Percentiles rank a stretch among this genome's conserved stretches.
These are phyloP conservation scores for Oropetium thomaeum DNA, from an alignment of 176 grass and related monocot genomes.

Conservation along the genomic window DNA sequence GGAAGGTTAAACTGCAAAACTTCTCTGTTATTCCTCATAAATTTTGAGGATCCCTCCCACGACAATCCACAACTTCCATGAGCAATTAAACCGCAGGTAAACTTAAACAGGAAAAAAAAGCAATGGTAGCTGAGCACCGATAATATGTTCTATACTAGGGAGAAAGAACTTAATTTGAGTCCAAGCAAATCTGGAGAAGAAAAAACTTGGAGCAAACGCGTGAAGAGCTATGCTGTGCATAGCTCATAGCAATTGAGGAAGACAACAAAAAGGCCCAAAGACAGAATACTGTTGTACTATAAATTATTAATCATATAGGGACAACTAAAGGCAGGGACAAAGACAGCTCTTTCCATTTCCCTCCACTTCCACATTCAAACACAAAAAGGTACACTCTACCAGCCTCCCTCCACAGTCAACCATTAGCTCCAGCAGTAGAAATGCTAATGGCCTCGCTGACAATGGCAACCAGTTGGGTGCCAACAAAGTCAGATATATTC, in stretches of 20 bases:
- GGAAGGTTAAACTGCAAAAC: too few relatives aligned
- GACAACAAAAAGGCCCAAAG: not conserved
- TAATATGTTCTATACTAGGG: not conserved
- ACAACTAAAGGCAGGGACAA: conserved; percentile 14
- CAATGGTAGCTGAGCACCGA: not conserved
- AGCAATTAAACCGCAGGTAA: not conserved
- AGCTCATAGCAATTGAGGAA: not conserved
- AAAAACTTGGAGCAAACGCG: not conserved
- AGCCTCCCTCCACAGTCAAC: not conserved
- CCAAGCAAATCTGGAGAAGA: not conserved
- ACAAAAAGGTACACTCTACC: conserved; percentile 20
- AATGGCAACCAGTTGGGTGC: not conserved
- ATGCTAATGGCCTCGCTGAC: not conserved
- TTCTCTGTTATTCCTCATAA: too few relatives aligned
- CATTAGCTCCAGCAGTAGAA: not conserved
- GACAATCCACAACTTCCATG: not conserved
- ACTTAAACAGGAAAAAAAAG: not conserved
- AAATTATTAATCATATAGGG: not conserved
- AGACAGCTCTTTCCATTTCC: conserved; percentile 17
- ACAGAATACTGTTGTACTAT: not conserved
- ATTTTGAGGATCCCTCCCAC: too few relatives aligned
- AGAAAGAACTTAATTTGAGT: not conserved
- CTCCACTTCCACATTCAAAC: conserved; percentile 37
- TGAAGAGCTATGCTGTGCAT: not conserved
- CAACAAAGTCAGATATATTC: conserved; percentile 9